These are phyloP conservation scores for Proliferodiscus dingleyae DNA, from an alignment of 2,329 filamentous ascomycete species.

Conservation along the genomic window DNA sequence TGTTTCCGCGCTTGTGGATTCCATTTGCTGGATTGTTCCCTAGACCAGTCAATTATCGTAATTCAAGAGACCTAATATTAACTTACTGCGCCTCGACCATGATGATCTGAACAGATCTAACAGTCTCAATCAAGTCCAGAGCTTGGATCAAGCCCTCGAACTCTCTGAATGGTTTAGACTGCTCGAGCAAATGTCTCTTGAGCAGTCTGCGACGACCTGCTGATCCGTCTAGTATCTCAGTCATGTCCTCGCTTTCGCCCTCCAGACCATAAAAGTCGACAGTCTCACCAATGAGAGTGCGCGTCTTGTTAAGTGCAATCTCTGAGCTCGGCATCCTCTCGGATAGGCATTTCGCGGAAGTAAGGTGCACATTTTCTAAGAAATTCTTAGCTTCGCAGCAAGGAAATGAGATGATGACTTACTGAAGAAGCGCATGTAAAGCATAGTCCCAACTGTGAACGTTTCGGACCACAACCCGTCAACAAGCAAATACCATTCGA, in stretches of 20 bases:
- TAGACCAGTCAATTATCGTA: background rate
- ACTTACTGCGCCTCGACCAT: conserved; percentile 20
- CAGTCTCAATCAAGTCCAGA: conserved; percentile 64
- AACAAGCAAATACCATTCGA: conserved; percentile 81
- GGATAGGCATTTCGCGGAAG: conserved; percentile 50
- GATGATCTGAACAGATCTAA: conserved; percentile 35
- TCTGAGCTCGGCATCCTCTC: conserved; percentile 44
- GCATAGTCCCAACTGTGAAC: conserved; percentile 61
- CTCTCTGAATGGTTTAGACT: conserved; percentile 62
- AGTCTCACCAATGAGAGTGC: conserved; percentile 36
- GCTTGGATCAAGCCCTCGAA: conserved; percentile 62
- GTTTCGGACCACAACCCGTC: conserved; percentile 68
- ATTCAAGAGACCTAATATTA: background rate
- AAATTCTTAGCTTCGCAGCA: conserved; percentile 16
- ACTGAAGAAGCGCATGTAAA: conserved; percentile 85
- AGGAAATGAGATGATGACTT: conserved; percentile 38
- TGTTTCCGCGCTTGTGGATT: conserved; percentile 49
- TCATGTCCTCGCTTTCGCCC: conserved; percentile 24
- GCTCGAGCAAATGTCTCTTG: conserved; percentile 37
- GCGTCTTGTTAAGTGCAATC: conserved; percentile 31
- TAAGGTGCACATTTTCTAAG: conserved; percentile 40
- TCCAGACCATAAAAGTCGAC: conserved; percentile 33
- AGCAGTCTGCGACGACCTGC: conserved; percentile 31
- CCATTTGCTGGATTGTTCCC: background rate
- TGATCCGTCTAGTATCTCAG: conserved; percentile 32